Percentiles rank a stretch among this genome's conserved stretches.
phyloP scores from a whole-genome alignment of 345 rosid genomes.

The Nasturtium officinale region DNA sequence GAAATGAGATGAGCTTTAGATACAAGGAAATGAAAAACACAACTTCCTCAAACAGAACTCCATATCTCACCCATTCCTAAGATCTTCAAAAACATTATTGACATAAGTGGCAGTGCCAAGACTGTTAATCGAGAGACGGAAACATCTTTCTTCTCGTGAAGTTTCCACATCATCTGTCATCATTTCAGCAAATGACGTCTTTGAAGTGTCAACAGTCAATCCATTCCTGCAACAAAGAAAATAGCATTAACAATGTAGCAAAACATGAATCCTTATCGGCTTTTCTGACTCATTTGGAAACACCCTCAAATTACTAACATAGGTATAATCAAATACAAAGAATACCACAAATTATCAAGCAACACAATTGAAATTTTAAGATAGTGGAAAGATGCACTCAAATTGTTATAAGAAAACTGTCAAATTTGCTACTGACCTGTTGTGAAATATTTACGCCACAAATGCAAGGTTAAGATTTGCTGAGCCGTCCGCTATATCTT shows the following conservation, averaged over 20 bases:
- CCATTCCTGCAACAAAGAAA: constrained; percentile 74
- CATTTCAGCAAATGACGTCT: constrained; percentile 88
- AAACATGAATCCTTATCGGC: background rate
- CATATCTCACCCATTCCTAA: constrained; percentile 76
- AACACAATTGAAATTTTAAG: background rate
- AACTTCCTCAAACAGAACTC: constrained; percentile 1
- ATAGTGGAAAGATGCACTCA: background rate
- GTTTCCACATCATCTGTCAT: constrained; percentile 95
- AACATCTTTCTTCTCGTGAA: constrained; percentile 97
- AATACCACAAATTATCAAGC: background rate
- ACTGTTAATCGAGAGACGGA: constrained; percentile 97
- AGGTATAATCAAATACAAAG: background rate
- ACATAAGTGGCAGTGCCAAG: constrained; percentile 80
- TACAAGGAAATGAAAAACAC: constrained; percentile 27
- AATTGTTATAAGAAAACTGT: background rate
- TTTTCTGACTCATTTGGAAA: constrained; percentile 10
- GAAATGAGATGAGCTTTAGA: constrained; percentile 33
- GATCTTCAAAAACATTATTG: constrained; percentile 89
- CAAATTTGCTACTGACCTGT: constrained; percentile 42
- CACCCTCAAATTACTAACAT: background rate
- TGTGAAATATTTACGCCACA: constrained; percentile 94
- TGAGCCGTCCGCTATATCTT: constrained; percentile 94
- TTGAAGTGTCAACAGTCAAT: constrained; percentile 61
- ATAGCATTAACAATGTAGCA: constrained; percentile 19
- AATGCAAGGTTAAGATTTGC: constrained; percentile 96